These are phyloP conservation scores for Alternaria solani DNA, from an alignment of 2,329 filamentous ascomycete genomes.

Conservation along the genomic window DNA sequence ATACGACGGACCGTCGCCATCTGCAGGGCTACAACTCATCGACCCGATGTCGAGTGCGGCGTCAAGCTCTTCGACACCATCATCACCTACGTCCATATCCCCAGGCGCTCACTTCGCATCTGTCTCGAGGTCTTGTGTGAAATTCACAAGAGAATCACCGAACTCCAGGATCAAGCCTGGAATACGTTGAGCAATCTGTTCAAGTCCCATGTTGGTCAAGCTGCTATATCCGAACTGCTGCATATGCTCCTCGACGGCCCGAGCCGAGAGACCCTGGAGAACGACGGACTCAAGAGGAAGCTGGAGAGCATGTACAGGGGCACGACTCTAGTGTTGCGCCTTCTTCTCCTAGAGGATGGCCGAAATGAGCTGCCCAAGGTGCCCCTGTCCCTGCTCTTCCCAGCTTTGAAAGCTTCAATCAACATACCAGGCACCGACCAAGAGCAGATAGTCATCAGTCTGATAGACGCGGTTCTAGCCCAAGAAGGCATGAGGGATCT, in stretches of 20 bases:
- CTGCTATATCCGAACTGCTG: conserved; percentile 70
- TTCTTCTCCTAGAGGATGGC: conserved; percentile 45
- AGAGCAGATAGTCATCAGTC: conserved; percentile 61
- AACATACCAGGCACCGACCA: conserved; percentile 37
- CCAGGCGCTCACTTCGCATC: conserved; percentile 66
- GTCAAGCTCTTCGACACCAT: conserved; percentile 74
- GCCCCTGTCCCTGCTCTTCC: conserved; percentile 45
- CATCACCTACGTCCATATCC: conserved; percentile 76
- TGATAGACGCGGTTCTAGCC: conserved; percentile 52
- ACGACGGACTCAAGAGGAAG: conserved; percentile 25
- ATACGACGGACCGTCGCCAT: conserved; percentile 71
- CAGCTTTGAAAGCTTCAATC: conserved; percentile 45
- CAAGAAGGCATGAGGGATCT: conserved; percentile 63
- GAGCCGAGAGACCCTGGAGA: conserved; percentile 31
- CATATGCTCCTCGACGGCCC: conserved; percentile 57
- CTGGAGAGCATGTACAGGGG: conserved; percentile 41
- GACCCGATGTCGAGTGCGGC: conserved; percentile 71
- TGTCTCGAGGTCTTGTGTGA: conserved; percentile 76
- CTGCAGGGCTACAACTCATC: conserved; percentile 71
- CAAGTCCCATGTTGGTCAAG: conserved; percentile 76
- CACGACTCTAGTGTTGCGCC: conserved; percentile 41
- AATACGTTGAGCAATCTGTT: conserved; percentile 74
- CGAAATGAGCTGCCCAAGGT: conserved; percentile 45
- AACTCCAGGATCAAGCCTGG: conserved; percentile 71
- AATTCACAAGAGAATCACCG: conserved; percentile 71